These are phyloP conservation scores for Pseudogymnoascus sp. DNA, from an alignment of 2,329 filamentous ascomycete genomes.

Conservation along the genomic window DNA sequence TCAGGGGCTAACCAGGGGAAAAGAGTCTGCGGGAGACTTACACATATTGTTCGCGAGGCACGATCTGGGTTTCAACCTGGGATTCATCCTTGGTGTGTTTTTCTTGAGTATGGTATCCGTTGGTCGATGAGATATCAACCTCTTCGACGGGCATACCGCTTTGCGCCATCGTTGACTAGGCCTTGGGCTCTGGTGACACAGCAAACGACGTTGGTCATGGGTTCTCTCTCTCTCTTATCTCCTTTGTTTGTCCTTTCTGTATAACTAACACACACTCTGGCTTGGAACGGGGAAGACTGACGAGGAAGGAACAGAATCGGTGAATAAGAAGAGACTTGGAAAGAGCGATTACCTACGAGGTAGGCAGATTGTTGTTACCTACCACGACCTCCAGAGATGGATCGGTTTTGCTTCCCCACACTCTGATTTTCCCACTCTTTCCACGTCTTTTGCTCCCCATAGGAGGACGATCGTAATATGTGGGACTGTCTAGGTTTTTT, in stretches of 20 bases:
- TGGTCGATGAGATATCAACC: neutral
- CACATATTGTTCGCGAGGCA: slow-evolving; percentile 4
- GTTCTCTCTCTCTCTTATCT: neutral
- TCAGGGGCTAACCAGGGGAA: neutral
- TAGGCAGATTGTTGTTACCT: neutral
- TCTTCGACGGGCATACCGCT: neutral
- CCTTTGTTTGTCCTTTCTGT: neutral
- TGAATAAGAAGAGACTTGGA: neutral
- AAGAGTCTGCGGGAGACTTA: neutral
- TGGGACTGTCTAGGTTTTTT: slow-evolving; percentile 1
- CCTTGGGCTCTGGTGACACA: slow-evolving; percentile 1
- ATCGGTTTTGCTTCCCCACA: slow-evolving; percentile 7
- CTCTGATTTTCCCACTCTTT: slow-evolving; percentile 1
- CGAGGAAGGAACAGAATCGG: neutral
- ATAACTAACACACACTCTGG: neutral
- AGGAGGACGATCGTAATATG: slow-evolving; percentile 1
- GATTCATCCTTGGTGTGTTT: neutral
- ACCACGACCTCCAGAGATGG: neutral
- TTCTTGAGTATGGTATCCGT: neutral
- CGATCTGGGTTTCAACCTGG: neutral
- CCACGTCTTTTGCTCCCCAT: slow-evolving; percentile 1
- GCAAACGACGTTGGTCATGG: neutral
- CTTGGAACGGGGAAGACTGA: neutral
- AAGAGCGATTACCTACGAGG: neutral
- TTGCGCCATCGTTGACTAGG: slow-evolving; percentile 5